Evolutionary conservation across 78 protist genomes (phyloP).

Genomic region (Pelomyxa schiedti): DNA sequence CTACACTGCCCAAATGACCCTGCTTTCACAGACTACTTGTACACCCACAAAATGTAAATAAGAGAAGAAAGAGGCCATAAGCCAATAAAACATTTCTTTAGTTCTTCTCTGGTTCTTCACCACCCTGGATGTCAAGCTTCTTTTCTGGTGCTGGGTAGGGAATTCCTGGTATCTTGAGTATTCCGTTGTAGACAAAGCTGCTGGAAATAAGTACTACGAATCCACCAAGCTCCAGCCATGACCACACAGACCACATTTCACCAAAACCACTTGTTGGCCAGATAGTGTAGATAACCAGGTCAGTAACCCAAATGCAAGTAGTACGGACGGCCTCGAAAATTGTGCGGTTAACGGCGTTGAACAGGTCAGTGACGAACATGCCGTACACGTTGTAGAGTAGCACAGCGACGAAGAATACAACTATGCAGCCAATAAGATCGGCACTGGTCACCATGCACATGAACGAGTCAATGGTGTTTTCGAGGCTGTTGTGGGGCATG

Average conservation of each 20-base stretch:
- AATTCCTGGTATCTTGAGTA: background rate
- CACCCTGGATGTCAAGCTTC: no score
- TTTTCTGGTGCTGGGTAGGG: background rate
- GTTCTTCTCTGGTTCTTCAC: no score
- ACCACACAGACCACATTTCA: constrained; percentile 3
- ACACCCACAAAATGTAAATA: no score
- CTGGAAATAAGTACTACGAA: constrained; percentile 17
- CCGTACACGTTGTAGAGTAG: constrained; percentile 18
- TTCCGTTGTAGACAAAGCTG: background rate
- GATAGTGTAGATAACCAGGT: constrained; percentile 7
- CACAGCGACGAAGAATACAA: constrained; percentile 2
- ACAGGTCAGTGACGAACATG: constrained; percentile 11
- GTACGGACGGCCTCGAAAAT: constrained; percentile 26
- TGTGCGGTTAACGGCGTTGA: constrained; percentile 20
- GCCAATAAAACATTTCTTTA: no score
- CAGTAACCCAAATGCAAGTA: constrained; percentile 8
- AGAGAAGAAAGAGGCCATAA: no score
- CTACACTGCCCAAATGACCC: no score
- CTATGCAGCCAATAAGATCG: background rate
- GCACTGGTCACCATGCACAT: background rate
- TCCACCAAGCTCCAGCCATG: constrained; percentile 24
- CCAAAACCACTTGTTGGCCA: constrained; percentile 1
- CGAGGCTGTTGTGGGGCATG: background rate
- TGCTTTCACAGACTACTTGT: no score
- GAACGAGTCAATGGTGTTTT: background rate